Evolutionary conservation across 768 basidiomycete species (phyloP), one percentile per base, ranked within the genome.

Genomic region (Leccinellum luteum): DNA sequence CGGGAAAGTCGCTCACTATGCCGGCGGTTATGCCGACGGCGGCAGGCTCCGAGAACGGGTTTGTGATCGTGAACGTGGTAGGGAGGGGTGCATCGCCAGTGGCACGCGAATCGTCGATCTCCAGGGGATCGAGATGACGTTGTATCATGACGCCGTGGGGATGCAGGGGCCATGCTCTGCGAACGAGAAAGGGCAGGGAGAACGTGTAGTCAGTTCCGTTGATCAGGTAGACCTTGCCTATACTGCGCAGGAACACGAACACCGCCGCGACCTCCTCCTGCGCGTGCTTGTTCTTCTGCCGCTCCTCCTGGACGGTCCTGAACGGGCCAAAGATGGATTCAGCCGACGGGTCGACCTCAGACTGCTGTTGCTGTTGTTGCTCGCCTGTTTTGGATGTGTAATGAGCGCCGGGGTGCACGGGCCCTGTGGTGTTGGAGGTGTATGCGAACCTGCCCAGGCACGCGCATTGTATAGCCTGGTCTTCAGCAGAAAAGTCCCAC

Each of bases 121-220:
- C 91, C 6, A 76, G 75, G 1, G 81, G 77, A 62, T 90, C 89
- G 49, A 91, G 75, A 5, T 83, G 81, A 27, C 92, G 79, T 64
- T 93, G 89, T 44, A 94, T 82, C 74, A 93, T 78, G 23, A 93
- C 81, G 1, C 92, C 92, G 60, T 89, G 86, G 1, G 92, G 92
- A 56, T 77, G 78, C 21, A 91, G 74, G 4, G 91, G 84, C 90
- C 90, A 92, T 1, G 88, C 91, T 59, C 78, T 83, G 35, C 86
- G 79, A 3, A 91, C 88, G 56, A 90, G 81, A 66, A 94, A 94
- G 1, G 92, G 92, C 4, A 94, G 74, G 28, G 87, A 82, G 67
- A 92, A 87, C 1, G 88, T 89, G 65, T 86, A 90, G 62, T 91
- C 86, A 32, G 80, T 65, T 4, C 91, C 91, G 59, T 88, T 87